Percentiles rank a stretch among this genome's conserved stretches.
Evolutionary conservation across 192 early-diverging fungal species (phyloP).

Genomic region (Rhizophlyctis rosea): DNA sequence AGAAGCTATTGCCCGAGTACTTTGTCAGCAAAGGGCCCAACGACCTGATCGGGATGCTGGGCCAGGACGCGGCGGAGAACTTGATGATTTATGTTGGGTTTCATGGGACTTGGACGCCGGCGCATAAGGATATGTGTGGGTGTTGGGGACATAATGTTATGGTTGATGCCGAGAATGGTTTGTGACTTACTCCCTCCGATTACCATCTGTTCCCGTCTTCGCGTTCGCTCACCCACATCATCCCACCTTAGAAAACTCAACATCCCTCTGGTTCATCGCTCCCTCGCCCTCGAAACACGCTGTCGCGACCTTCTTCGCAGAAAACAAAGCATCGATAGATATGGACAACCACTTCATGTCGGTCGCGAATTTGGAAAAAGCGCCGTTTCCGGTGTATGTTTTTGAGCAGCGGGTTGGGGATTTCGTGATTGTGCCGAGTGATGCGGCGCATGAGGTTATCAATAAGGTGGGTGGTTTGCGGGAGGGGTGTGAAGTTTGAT

Average conservation of each 20-base stretch:
- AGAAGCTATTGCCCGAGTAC: slow-evolving; percentile 11
- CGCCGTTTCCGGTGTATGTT: slow-evolving; percentile 28
- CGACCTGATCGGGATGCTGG: slow-evolving; percentile 18
- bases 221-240: no score
- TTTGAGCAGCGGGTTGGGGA: slow-evolving; percentile 31
- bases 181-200: background rate
- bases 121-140: slow-evolving; percentile 35
- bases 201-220: background rate
- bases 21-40: slow-evolving; percentile 26
- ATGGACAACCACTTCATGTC: slow-evolving; percentile 19
- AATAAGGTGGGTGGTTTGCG: slow-evolving; percentile 17
- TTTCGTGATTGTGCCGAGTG: slow-evolving; percentile 31
- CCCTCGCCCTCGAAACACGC: slow-evolving; percentile 1
- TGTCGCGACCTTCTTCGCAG: slow-evolving; percentile 18
- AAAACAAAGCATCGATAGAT: slow-evolving; percentile 11
- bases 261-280: slow-evolving; percentile 31
- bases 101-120: slow-evolving; percentile 23
- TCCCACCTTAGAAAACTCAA: slow-evolving; percentile 3
- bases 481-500: background rate
- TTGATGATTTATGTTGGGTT: slow-evolving; percentile 24
- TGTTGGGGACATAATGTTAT: slow-evolving; percentile 36
- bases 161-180: slow-evolving; percentile 17
- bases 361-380: slow-evolving; percentile 18
- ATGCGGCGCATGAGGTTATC: slow-evolving; percentile 31
- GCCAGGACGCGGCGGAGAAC: slow-evolving; percentile 16